phyloP scores from a whole-genome alignment of 345 rosid genomes.

The Moringa oleifera region DNA sequence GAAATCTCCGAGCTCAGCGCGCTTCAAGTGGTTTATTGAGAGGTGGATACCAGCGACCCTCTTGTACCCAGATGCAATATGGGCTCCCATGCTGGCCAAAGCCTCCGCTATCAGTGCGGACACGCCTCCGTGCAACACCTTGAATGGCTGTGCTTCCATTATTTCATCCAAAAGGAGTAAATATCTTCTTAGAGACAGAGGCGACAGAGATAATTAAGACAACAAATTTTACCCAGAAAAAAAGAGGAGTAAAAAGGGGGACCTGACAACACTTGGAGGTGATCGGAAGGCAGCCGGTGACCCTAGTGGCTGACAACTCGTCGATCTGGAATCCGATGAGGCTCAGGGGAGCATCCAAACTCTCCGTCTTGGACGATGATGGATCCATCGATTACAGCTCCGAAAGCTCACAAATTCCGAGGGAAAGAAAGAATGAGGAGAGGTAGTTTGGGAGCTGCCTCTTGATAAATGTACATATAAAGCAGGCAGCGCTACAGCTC shows the following conservation, averaged over 20 bases:
- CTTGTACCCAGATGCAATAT: conserved; percentile 68
- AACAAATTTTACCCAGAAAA: no score
- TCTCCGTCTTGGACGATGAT: conserved; percentile 25
- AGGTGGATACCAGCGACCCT: conserved; percentile 89
- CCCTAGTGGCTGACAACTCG: conserved; percentile 43
- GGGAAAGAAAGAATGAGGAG: no score
- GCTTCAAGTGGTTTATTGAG: conserved; percentile 69
- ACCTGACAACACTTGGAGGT: conserved; percentile 63
- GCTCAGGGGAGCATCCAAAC: conserved; percentile 40
- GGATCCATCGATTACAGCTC: no score
- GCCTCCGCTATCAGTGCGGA: conserved; percentile 87
- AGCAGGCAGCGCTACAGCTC: no score
- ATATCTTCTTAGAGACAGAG: no score
- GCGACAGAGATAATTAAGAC: background rate
- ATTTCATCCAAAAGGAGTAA: background rate
- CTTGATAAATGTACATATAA: no score
- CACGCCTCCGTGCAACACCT: conserved; percentile 92
- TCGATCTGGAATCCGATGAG: conserved; percentile 52
- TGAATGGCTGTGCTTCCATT: conserved; percentile 59
- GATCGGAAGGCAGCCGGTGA: conserved; percentile 66
- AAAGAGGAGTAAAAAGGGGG: background rate
- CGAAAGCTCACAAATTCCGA: no score
- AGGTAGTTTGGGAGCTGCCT: no score
- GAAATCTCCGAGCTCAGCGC: conserved; percentile 71
- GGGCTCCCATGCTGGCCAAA: conserved; percentile 89